Conservation (phyloP, 805 yeast genomes). For the Starmerella vaccinii region DNA sequence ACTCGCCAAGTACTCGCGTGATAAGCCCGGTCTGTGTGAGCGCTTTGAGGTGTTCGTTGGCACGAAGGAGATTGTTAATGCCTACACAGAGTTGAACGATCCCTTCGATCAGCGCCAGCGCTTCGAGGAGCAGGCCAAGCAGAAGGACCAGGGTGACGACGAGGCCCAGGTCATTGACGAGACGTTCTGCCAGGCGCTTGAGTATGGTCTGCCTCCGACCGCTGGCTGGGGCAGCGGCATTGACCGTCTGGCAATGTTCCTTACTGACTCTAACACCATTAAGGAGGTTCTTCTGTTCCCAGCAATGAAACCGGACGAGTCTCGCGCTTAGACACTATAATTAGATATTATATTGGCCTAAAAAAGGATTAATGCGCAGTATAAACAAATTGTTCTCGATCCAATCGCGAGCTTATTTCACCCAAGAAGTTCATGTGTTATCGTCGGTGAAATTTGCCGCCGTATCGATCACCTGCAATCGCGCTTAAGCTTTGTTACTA, state of each 20-base stretch:
- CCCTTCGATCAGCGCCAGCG: conserved; percentile 96
- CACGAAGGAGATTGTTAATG: conserved; percentile 95
- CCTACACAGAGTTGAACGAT: conserved; percentile 97
- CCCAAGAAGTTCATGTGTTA: no score
- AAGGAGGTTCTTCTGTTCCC: conserved; percentile 98
- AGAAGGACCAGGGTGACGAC: conserved; percentile 97
- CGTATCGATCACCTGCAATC: no score
- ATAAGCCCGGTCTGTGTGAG: conserved; percentile 89
- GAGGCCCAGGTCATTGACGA: conserved; percentile 97
- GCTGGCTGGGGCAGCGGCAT: conserved; percentile 99
- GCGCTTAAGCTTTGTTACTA: no score
- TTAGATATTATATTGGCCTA: no score
- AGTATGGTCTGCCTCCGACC: conserved; percentile 97
- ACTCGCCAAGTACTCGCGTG: conserved; percentile 90
- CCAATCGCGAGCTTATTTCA: no score
- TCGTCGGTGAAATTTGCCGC: no score
- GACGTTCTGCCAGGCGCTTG: conserved; percentile 93
- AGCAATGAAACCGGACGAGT: conserved; percentile 88
- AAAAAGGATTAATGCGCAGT: no score
- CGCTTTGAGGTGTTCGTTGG: conserved; percentile 98
- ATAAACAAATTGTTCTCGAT: no score
- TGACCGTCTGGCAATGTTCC: conserved; percentile 95
- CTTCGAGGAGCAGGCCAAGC: conserved; percentile 98
- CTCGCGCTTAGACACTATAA: conserved; percentile 12
- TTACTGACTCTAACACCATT: conserved; percentile 90